Base-by-base conservation (phyloP, 164 flowering plant genomes). In the Umbilicus rupestris region DNA sequence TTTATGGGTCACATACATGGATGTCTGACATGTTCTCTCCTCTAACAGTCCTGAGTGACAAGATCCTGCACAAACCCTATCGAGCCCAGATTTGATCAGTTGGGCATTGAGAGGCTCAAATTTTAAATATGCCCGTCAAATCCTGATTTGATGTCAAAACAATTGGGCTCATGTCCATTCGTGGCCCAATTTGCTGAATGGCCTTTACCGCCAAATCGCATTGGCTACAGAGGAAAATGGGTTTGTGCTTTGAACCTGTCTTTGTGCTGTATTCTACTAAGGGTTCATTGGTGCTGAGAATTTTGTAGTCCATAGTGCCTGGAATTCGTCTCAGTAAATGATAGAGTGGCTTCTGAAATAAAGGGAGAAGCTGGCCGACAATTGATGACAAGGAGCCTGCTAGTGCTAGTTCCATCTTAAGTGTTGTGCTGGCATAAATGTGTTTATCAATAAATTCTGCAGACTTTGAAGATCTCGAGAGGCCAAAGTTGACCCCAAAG, bases 391-490 rank as follows among this genome's bases (percentile, higher is more conserved):
- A 74, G 0, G 99, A 88, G 22, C 90, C 97, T 0, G 93, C 77
- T 17, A 91, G 76, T 0, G 93, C 77, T 17, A 91, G 76, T 74
- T 94, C 97, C 97, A 92, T 89, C 75, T 92, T 94, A 10, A 94
- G 86, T 47, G 80, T 77, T 17, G 96, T 87, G 22, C 96, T 89
- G 62, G 97, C 84, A 79, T 89, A 88, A 29, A 88, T 78, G 62
- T 91, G 99, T 55, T 89, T 81, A 33, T 83, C 84, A 46, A 94
- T 80, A 82, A 94, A 89, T 19, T 82, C 87, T 4, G 83, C 29
- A 10, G 65, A 28, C 37, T 29, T 49, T 49, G 55, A n/a, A 49
- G 26, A 49, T 49, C 26, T 49, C 20, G 55, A 83, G 63, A 94
- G 90, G 69, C 96, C 89, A 66, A 94, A 94, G 66, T 87, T 77